Base-by-base conservation (phyloP, 352 stramenopile genomes). In the Phytophthora capsici region DNA sequence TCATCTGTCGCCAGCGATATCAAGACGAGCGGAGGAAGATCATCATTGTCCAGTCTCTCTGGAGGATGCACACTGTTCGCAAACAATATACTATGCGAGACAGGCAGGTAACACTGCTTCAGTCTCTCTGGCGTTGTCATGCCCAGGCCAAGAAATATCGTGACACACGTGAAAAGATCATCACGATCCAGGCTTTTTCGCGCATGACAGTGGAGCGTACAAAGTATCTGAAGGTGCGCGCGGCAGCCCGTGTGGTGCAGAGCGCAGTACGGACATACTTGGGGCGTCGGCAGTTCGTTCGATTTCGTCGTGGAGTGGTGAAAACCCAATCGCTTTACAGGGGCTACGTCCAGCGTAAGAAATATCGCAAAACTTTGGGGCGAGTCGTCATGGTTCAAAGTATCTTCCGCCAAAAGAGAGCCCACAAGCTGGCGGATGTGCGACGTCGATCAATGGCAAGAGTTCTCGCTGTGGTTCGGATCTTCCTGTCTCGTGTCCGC, bases 401-500 rank as follows among this genome's bases (percentile, higher is more conserved):
- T 55, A 50, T 94, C 4, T 91, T 81, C 56, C 86, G 90, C 6
- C 77, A 89, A 38, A 78, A 81, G 57, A 83, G 78, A 60, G 78
- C 82, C 0, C 69, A 77, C 55, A 78, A 80, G 25, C 53, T 78
- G 26, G 78, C 82, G 34, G 63, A 53, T 1, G 57, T 80, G 10
- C 84, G 87, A 17, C 83, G 86, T 28, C 84, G 84, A 8, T 87
- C 86, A 1, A 80, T 94, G 63, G 79, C 86, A 10, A 76, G 83
- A 26, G 81, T 96, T 7, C 59, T 94, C 7, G 73, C 68, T n/a
- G 80, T 95, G 17, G 73, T 96, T 51, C 73, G 74, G 1, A 76
- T 94, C 51, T 92, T 91, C 47, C 32, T 96, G n/a, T 85, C 84
- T 28, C 84, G 88, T n/a, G 79, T 94, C 43, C 85, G 86, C 9